Base-by-base conservation (phyloP, 1,284 basidiomycete species). In the Cerioporus squamosus region DNA sequence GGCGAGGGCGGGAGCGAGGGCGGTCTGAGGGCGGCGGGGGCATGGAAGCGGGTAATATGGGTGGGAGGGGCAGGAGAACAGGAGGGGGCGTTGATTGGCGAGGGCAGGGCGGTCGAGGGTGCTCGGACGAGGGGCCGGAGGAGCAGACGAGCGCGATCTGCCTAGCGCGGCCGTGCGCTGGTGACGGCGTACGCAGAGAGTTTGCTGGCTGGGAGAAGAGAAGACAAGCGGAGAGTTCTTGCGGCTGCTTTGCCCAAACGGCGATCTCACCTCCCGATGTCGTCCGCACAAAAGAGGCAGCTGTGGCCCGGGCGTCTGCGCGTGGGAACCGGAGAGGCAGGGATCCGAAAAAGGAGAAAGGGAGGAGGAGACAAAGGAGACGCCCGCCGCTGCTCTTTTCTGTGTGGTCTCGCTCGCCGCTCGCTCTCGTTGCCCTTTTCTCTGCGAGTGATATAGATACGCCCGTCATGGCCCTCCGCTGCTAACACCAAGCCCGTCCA, bases 391-490 rank as follows among this genome's bases (percentile, higher is more conserved):
- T 39, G 55, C 49, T 56, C 51, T 59, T 51, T 52, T 61, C 59
- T 54, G 36, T 36, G 36, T 12, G 29, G 20, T 47, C 50, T 42
- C 51, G 6, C 44, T 23, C 59, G n/a, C n/a, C n/a, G n/a, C 52
- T 51, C 42, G n/a, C 59, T 46, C 46, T 26, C 42, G 14, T 20
- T 40, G 20, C 17, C 46, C 31, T 23, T 46, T 14, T n/a, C 40
- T n/a, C 4, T 10, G 2, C 43, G 20, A 36, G 26, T 10, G 20
- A 53, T 31, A 52, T 44, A 60, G 51, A 60, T 46, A 44, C 43
- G n/a, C 47, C 48, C 50, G 46, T 51, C 53, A 62, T 61, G 59
- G 44, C 51, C 23, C 40, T 57, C 56, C 40, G 7, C 59, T 62
- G 55, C 48, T 63, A 57, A 59, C 55, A 49, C 23, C 43, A 40